Conservation (phyloP, 148 eudicot genomes). For the Suaeda aralocaspica region DNA sequence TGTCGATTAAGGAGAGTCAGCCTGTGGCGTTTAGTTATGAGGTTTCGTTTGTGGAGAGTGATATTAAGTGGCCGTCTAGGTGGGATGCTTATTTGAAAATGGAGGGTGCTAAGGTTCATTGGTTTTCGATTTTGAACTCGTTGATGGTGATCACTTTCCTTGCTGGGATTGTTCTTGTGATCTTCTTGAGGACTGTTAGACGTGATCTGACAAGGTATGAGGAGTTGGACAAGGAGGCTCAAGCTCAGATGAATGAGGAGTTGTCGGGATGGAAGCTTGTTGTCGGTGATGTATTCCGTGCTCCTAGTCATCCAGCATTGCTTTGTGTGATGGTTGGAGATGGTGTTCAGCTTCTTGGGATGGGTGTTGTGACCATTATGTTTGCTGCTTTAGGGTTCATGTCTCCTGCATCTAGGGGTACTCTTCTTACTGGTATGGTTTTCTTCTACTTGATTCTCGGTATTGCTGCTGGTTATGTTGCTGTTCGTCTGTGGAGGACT, state of each 20-base stretch:
- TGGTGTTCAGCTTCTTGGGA: constrained; percentile 81
- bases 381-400: constrained; percentile 79
- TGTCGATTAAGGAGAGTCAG: constrained; percentile 52
- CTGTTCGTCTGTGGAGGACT: constrained; percentile 78
- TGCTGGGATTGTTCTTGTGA: constrained; percentile 84
- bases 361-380: constrained; percentile 66
- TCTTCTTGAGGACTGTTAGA: constrained; percentile 70
- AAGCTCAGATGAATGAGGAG: constrained; percentile 87
- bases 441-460: constrained; percentile 75
- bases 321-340: constrained; percentile 88
- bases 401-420: constrained; percentile 81
- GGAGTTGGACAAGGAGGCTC: constrained; percentile 85
- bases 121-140: constrained; percentile 84
- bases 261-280: constrained; percentile 86
- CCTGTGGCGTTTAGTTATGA: constrained; percentile 62
- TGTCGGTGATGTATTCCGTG: constrained; percentile 77
- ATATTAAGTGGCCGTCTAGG: constrained; percentile 88
- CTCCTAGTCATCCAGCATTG: constrained; percentile 54
- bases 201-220: constrained; percentile 79
- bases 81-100: constrained; percentile 91
- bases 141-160: constrained; percentile 83
- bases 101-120: constrained; percentile 90
- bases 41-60: constrained; percentile 64
- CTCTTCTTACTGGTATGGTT: constrained; percentile 72
- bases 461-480: constrained; percentile 71